These are phyloP conservation scores for Grosmannia clavigera DNA, from an alignment of 2,329 filamentous ascomycete genomes.

Conservation along the genomic window DNA sequence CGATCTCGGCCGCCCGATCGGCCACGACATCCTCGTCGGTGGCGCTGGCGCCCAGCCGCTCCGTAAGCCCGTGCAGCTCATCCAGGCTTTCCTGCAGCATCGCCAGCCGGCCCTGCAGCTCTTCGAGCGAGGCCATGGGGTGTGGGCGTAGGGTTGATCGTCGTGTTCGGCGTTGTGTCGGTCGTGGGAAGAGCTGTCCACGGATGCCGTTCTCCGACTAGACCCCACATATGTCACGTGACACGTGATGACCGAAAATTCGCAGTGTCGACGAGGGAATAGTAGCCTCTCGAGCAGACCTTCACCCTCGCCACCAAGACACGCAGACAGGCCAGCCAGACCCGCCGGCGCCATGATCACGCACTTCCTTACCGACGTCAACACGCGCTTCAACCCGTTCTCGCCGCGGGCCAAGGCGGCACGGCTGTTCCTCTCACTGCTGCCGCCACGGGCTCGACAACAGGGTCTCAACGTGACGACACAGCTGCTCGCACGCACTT, in stretches of 20 bases:
- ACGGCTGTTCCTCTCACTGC: constrained; percentile 72
- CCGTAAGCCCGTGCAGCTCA: constrained; percentile 46
- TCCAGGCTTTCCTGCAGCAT: constrained; percentile 48
- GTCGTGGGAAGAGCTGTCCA: neutral
- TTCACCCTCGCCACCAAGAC: too few species aligned
- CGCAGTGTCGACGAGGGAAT: too few species aligned
- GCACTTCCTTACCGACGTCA: constrained; percentile 74
- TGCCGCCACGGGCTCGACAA: constrained; percentile 66
- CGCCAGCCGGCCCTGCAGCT: constrained; percentile 47
- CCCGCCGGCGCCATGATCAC: constrained; percentile 53
- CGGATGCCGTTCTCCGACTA: too few species aligned
- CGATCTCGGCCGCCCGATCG: constrained; percentile 72
- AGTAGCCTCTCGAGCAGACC: too few species aligned
- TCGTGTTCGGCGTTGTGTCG: neutral
- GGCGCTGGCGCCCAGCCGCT: constrained; percentile 42
- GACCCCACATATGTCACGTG: too few species aligned
- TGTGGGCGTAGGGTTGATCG: too few species aligned
- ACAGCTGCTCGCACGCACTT: constrained; percentile 58
- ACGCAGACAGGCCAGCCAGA: too few species aligned
- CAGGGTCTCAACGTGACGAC: constrained; percentile 67
- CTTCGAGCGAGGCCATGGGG: constrained; percentile 35
- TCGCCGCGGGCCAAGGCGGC: constrained; percentile 65
- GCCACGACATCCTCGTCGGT: constrained; percentile 42
- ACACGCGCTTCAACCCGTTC: constrained; percentile 88
- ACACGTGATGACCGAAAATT: too few species aligned